Evolutionary conservation across 2,329 filamentous ascomycete species (phyloP), one percentile per base, ranked within the genome.

Genomic region (Beauveria asiatica): DNA sequence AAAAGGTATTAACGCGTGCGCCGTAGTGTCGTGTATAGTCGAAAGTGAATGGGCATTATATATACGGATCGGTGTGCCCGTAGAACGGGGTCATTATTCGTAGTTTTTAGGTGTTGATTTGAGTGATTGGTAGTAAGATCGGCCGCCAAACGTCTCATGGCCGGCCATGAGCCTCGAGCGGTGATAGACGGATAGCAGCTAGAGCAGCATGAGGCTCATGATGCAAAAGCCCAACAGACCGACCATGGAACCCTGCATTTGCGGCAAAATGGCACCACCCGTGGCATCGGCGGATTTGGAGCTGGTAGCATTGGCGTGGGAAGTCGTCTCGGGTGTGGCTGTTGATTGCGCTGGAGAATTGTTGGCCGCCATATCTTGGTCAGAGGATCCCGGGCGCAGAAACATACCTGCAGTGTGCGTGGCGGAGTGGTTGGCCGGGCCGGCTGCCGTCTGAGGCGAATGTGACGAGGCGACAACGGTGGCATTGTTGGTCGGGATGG

Each of bases 181-280:
- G n/a, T 46, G 17, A n/a, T 8, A 23, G 4, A 21, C 5, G 6
- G 37, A 23, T 37, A 46, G 60, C 54, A 57, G 6, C 64, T 67
- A 74, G 59, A 73, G 52, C 65, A 73, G 66, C 63, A 73, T 67
- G 53, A 74, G 64, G 19, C 71, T 69, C 66, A 74, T 69, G 64
- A 73, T 70, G 63, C 70, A 71, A 62, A 74, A 74, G 41, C 70
- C 72, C 60, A 74, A 58, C n/a, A 74, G 65, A 39, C 72, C 72
- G 46, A 64, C 68, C 62, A 72, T 69, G 53, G 72, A 74, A 50
- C 65, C 64, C 62, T 72, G 66, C 69, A 72, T 68, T 54, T 70
- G 67, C 57, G 69, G 67, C 42, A 69, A 66, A 50, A 71, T 66
- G 21, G 70, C 70, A 37, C 70, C 72, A 19, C 70, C 72, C 13